Base-by-base conservation (phyloP, 805 yeast species). In the Wickerhamiella azyma region DNA sequence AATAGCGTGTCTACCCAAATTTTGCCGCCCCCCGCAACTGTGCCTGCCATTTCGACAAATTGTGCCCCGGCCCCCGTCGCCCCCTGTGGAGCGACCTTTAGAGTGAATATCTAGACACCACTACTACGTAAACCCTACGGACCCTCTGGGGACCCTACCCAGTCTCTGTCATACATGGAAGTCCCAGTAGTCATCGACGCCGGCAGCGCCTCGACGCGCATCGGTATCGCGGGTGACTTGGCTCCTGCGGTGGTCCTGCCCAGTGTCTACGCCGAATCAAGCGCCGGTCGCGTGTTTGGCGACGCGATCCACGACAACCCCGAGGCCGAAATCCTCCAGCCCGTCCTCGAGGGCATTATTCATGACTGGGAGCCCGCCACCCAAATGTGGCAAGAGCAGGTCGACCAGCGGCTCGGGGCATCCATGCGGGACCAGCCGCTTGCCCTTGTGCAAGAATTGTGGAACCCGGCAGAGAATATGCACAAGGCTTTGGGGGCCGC, bases 201-300 rank as follows among this genome's bases (percentile, higher is more conserved):
- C 1, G 96, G 97, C 30, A 79, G 95, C 9, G 75, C 71, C 50
- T 66, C 76, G 47, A 85, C 96, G 10, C 76, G 88, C 48, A 74
- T 82, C 21, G 98, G 98, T 1, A 83, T 76, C 58, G 88, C 96
- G 6, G 97, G 97, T 11, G 89, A 86, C 50, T 94, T 85, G 57
- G 70, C 75, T 45, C 98, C 98, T 8, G 75, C 79, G 49, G 65
- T 77, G 5, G 75, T 82, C 19, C 63, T 79, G 10, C 92, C 96
- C 2, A 82, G 95, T 0, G 72, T 62, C 50, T 85, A 76, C 57
- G 81, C 78, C 33, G 53, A 52, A 37, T 54, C 53, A 24, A 2
- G 33, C 24, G 54, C 55, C 3, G 55, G 51, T 26, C 49, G 53
- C 51, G 38, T 57, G 26, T 57, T 63, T 40, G 52, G 41, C 46